A percentile compares a stretch with the other conserved stretches of the same genome.
Evolutionary conservation across 202 grass and related monocot species (phyloP).

Genomic region (Miscanthus sacchariflorus): DNA sequence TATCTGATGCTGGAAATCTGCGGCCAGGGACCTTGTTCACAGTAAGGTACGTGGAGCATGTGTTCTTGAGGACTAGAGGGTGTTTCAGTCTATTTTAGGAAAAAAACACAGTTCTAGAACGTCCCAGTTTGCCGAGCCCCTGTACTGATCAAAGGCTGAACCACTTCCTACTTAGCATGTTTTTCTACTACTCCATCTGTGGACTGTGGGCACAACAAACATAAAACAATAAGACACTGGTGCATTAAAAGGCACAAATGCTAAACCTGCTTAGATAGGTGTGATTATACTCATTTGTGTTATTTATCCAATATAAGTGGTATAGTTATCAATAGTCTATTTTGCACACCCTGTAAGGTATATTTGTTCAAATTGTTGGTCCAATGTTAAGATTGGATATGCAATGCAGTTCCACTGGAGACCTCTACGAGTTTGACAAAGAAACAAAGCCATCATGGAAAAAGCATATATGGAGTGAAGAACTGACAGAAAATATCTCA

Average conservation of each 20-base stretch:
- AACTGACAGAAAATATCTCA: constrained; percentile 57
- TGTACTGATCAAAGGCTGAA: constrained; percentile 15
- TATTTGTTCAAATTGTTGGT: constrained; percentile 1
- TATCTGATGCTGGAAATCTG: constrained; percentile 80
- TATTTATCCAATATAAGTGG: constrained; percentile 33
- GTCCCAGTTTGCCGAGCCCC: not conserved
- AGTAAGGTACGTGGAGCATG: constrained; percentile 75
- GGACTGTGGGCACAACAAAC: not conserved
- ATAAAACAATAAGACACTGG: constrained; percentile 10
- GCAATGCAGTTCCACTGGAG: constrained; percentile 82
- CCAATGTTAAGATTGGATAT: constrained; percentile 58
- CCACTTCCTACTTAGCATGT: not conserved
- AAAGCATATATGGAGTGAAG: constrained; percentile 89
- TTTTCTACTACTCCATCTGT: not conserved
- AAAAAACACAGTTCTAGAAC: constrained; percentile 6
- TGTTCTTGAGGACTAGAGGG: not conserved
- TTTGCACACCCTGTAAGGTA: constrained; percentile 12
- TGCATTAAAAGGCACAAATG: constrained; percentile 15
- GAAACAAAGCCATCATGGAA: constrained; percentile 93
- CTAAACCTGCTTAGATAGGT: constrained; percentile 19
- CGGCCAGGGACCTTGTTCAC: constrained; percentile 85
- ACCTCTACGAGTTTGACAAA: constrained; percentile 94
- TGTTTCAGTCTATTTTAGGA: constrained; percentile 31
- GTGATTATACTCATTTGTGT: constrained; percentile 7
- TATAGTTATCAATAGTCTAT: not conserved